Percentiles rank a stretch among this genome's conserved stretches.
phyloP scores from a whole-genome alignment of 495 filamentous ascomycete species.

The Oidiodendron maius region DNA sequence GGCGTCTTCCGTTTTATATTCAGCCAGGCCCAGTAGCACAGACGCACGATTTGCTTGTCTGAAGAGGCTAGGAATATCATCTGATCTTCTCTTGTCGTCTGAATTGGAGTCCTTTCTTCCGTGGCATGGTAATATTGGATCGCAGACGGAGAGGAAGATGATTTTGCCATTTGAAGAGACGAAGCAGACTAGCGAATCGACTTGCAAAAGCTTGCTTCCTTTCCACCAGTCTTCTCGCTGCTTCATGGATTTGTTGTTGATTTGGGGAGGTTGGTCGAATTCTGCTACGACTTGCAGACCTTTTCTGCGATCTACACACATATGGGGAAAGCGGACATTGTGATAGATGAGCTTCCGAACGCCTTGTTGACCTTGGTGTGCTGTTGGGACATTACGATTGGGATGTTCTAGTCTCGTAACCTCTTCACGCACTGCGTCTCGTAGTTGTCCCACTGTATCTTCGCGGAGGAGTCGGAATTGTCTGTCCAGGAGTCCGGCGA shows the following conservation, averaged over 20 bases:
- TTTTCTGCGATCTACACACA: conserved; percentile 34
- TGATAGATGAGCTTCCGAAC: conserved; percentile 26
- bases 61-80: conserved; percentile 23
- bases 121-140: conserved; percentile 12
- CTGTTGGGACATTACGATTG: conserved; percentile 14
- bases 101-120: conserved; percentile 15
- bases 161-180: conserved; percentile 36
- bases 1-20: conserved; percentile 23
- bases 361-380: conserved; percentile 21
- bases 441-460: conserved; percentile 57
- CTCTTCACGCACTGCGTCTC: conserved; percentile 46
- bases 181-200: conserved; percentile 55
- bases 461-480: conserved; percentile 66
- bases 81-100: conserved; percentile 11
- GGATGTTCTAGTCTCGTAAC: conserved; percentile 23
- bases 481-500: conserved; percentile 57
- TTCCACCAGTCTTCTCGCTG: conserved; percentile 57
- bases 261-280: conserved; percentile 48
- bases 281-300: conserved; percentile 49
- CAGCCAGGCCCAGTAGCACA: conserved; percentile 21
- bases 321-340: conserved; percentile 20
- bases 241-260: conserved; percentile 22
- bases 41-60: conserved; percentile 22
- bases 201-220: conserved; percentile 45
- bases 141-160: conserved; percentile 44